Base-by-base conservation (phyloP, 169 alveolate genomes). In the Fabrea salina region DNA sequence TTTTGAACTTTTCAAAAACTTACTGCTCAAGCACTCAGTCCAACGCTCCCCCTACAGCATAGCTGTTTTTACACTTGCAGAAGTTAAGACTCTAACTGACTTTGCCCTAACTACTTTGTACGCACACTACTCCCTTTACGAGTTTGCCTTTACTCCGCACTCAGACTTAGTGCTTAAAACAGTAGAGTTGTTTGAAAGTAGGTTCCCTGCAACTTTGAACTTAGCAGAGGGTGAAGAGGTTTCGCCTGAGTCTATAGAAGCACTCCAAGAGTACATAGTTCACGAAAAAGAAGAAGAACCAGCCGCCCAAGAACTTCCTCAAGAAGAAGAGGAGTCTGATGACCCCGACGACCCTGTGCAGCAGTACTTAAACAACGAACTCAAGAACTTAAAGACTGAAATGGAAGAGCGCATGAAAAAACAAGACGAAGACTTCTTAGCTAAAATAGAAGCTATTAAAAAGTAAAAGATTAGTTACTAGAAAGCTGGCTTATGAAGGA, bases 11-110 rank as follows among this genome's bases (percentile, higher is more conserved):
- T 85, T 82, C 59, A 61, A 82, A 40, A 74, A 41, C n/a, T 47
- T 77, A 22, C 85, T 75, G 8, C 61, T 85, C 7, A 68, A 83
- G 47, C 91, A 85, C 49, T 56, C 84, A 59, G 84, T 85, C 35
- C 81, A 85, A 40, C 35, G 91, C 40, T 86, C 91, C n/a, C 91
- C 91, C 22, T 82, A 70, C 27, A 58, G 82, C 37, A 50, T 85
- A 19, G 86, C 86, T 16, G 87, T 85, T 5, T 85, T 85, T 53
- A 79, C 71, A 16, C 33, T 68, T 19, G 77, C 72, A 37, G 91
- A 85, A 35, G 86, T 85, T 1, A 80, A 85, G 57, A 72, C 61
- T 4, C 58, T 85, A 19, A 59, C 49, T 30, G 88, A 85, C 16
- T 74, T 47, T 64, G 91, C 74, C 54, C 66, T 71, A 43, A 53